These are phyloP conservation scores for Phyllosticta capitalensis DNA, from an alignment of 2,329 filamentous ascomycete species.

Conservation along the genomic window DNA sequence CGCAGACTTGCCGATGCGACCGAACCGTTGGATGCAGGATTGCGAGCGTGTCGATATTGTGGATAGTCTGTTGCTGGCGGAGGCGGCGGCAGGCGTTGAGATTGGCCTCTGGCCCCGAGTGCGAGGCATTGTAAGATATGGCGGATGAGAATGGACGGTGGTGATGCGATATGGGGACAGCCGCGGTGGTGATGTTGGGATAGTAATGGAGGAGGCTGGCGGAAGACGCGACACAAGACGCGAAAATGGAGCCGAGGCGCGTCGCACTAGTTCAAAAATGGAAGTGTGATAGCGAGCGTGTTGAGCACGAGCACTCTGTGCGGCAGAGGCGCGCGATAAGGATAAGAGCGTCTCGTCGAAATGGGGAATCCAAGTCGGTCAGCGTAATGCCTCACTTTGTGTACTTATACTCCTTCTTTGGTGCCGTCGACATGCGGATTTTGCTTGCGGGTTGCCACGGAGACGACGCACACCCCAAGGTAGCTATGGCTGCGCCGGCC, in stretches of 20 bases:
- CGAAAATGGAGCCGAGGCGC: conserved; percentile 6
- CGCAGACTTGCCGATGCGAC: neutral
- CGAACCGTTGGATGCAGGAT: conserved; percentile 8
- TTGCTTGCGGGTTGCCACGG: neutral
- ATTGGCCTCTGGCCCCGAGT: neutral
- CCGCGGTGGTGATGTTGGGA: neutral
- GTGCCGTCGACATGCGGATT: neutral
- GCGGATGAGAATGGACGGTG: neutral
- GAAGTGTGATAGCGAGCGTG: conserved; percentile 1
- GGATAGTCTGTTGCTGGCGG: conserved; percentile 6
- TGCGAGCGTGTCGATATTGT: neutral
- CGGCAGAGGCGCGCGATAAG: neutral
- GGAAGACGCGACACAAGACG: conserved; percentile 1
- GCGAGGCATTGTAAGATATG: conserved; percentile 8
- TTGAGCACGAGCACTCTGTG: neutral
- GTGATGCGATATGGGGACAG: neutral
- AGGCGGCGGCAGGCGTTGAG: neutral
- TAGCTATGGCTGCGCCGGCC: neutral
- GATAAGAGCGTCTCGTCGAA: neutral
- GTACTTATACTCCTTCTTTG: neutral
- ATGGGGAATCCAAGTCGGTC: neutral
- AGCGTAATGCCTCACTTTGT: neutral
- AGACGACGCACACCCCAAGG: neutral
- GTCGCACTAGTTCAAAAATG: neutral
- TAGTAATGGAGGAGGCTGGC: neutral